Evolutionary conservation across 306 rosid species (phyloP), one percentile per base, ranked within the genome.

Genomic region (Herpetospermum pedunculosum): DNA sequence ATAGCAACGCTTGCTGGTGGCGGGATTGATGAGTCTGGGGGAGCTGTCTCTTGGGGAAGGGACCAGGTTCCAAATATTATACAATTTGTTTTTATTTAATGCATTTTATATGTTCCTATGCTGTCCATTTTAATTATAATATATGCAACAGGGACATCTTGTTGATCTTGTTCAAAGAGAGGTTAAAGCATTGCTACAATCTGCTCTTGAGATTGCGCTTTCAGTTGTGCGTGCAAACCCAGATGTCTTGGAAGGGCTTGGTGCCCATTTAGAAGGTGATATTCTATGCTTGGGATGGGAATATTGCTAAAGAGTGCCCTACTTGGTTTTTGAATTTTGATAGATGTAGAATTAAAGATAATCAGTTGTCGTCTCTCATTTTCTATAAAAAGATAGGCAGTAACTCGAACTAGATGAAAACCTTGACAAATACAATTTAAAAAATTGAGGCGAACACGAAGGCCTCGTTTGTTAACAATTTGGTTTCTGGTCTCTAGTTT

Each of bases 151-250:
- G 99, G 99, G 99, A 44, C 95, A 80, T 60, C 97, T 94, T 77
- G 95, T 94, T 43, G 91, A 94, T 85, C 90, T 94, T 68, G 99
- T 92, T 77, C 99, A 94, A 82, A 77, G 83, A 80, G 99, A 94
- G 90, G 97, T 91, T 77, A 92, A 83, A 82, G 73, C 80, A 58
- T 86, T 94, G 85, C 85, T 94, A 75, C 99, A 88, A 80, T 91
- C 99, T 75, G 95, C 99, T 8, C 73, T 94, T 80, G 97, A 91
- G 30, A 77, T 75, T n/a, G 88, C 99, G n/a, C 97, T 89, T 74
- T 83, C 77, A 38, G 96, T 90, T 37, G 85, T 92, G 76, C 96
- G 92, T 75, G 98, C 98, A 75, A 92, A 92, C 81, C 92, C 96
- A 58, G 82, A 88, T 67, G 92, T 90, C 78, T 76, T 92, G 85